Evolutionary conservation across 2,329 filamentous ascomycete genomes (phyloP).

Genomic region (Trichoderma sp.): DNA sequence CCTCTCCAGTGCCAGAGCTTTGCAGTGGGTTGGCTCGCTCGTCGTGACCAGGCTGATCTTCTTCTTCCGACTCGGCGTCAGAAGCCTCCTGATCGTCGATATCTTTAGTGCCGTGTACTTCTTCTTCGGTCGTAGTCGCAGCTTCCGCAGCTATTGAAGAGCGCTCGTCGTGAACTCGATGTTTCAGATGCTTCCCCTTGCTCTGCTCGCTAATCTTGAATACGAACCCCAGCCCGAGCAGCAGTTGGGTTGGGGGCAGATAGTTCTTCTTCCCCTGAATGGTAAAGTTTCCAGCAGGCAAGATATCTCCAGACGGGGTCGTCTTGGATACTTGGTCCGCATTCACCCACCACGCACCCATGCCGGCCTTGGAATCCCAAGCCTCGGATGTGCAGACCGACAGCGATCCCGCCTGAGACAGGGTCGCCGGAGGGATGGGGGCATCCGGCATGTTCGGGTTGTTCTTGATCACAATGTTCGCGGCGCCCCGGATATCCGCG

Average conservation of each 20-base stretch:
- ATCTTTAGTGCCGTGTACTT: conserved; percentile 33
- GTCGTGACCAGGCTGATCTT: conserved; percentile 36
- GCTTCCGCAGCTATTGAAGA: conserved; percentile 22
- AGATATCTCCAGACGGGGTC: conserved; percentile 74
- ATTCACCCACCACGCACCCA: conserved; percentile 95
- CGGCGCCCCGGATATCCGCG: conserved; percentile 82
- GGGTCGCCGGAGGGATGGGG: conserved; percentile 86
- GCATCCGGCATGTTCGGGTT: conserved; percentile 74
- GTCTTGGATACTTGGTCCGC: conserved; percentile 90
- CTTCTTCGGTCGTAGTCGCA: conserved; percentile 31
- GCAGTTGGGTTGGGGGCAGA: conserved; percentile 80
- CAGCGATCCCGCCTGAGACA: conserved; percentile 85
- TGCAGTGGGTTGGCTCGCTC: conserved; percentile 46
- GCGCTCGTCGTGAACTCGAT: conserved; percentile 47
- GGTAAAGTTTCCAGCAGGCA: conserved; percentile 77
- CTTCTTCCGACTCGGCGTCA: conserved; percentile 39
- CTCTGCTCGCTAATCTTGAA: conserved; percentile 90
- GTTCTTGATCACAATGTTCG: conserved; percentile 89
- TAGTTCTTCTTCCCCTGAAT: conserved; percentile 88
- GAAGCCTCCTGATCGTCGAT: conserved; percentile 37
- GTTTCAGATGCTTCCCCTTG: conserved; percentile 76
- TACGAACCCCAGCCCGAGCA: conserved; percentile 84
- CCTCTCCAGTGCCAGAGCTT: conserved; percentile 35
- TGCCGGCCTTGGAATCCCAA: conserved; percentile 95
- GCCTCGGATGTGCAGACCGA: conserved; percentile 83